Conservation (phyloP, 768 basidiomycete species). For the Phaeotremella skinneri region DNA sequence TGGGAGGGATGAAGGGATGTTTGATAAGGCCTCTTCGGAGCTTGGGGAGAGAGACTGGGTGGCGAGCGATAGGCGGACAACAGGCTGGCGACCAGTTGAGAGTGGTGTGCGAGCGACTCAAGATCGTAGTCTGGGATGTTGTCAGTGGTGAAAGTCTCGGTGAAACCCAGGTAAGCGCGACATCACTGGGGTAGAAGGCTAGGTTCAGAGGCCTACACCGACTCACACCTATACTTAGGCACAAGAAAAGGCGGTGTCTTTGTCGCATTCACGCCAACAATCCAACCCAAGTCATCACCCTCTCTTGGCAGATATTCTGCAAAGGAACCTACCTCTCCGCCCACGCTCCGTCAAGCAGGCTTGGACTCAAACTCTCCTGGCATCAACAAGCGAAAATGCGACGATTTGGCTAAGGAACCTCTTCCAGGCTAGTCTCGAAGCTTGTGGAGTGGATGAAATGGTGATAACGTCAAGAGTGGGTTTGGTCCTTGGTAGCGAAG, state of each 20-base stretch:
- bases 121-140: not conserved
- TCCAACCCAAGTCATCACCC: slow-evolving; percentile 18
- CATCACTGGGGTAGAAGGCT: not conserved
- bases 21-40: slow-evolving; percentile 35
- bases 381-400: slow-evolving; percentile 29
- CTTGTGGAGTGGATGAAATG: slow-evolving; percentile 31
- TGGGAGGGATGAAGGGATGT: slow-evolving; percentile 42
- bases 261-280: not conserved
- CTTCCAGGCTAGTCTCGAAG: slow-evolving; percentile 41
- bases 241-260: no score
- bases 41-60: slow-evolving; percentile 11
- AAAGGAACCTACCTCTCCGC: slow-evolving; percentile 29
- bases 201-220: not conserved
- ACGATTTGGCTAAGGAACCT: slow-evolving; percentile 36
- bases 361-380: slow-evolving; percentile 34
- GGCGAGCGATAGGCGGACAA: not conserved
- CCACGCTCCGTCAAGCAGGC: slow-evolving; percentile 31
- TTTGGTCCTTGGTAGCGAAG: not conserved
- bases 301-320: slow-evolving; percentile 31
- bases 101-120: not conserved
- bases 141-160: not conserved
- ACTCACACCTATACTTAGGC: no score
- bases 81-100: not conserved
- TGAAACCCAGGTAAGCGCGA: not conserved
- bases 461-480: slow-evolving; percentile 36